Evolutionary conservation across 352 stramenopile species (phyloP).

Genomic region (Pythium folliculosum): DNA sequence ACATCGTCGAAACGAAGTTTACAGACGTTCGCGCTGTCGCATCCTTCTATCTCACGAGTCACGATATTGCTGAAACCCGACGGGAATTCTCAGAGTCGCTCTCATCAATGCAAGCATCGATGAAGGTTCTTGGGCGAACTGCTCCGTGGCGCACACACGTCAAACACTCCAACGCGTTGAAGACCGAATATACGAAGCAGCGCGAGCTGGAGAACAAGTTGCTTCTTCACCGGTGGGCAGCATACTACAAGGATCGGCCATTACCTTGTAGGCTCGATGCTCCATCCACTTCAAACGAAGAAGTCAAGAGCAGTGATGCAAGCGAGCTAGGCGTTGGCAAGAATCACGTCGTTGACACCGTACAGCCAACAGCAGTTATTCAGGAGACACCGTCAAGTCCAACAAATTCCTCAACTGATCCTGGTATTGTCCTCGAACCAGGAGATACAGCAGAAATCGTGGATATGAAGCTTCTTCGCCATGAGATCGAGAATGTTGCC

Average conservation of each 20-base stretch:
- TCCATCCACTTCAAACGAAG: neutral
- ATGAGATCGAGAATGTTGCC: slow-evolving; percentile 60
- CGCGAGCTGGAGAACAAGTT: slow-evolving; percentile 55
- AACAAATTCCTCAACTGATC: neutral
- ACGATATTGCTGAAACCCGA: slow-evolving; percentile 32
- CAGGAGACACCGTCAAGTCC: neutral
- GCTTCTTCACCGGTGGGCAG: slow-evolving; percentile 59
- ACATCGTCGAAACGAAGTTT: slow-evolving; percentile 42
- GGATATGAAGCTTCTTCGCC: slow-evolving; percentile 74
- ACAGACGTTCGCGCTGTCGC: slow-evolving; percentile 35
- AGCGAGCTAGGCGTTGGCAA: no score
- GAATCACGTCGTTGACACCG: no score
- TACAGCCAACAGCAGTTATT: neutral
- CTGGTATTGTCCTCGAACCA: slow-evolving; percentile 28
- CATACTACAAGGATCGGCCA: slow-evolving; percentile 53
- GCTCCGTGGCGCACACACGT: slow-evolving; percentile 65
- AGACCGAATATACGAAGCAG: slow-evolving; percentile 57
- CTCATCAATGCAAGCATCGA: slow-evolving; percentile 43
- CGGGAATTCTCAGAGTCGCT: slow-evolving; percentile 54
- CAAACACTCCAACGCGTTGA: slow-evolving; percentile 63
- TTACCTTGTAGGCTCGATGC: neutral
- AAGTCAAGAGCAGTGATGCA: neutral
- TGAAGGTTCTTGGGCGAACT: slow-evolving; percentile 58
- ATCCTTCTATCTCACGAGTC: slow-evolving; percentile 34
- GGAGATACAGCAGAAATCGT: slow-evolving; percentile 53